A percentile compares a stretch with the other conserved stretches of the same genome.
These are phyloP conservation scores for Scheffersomyces coipomensis DNA, from an alignment of 805 yeast species.

Conservation along the genomic window DNA sequence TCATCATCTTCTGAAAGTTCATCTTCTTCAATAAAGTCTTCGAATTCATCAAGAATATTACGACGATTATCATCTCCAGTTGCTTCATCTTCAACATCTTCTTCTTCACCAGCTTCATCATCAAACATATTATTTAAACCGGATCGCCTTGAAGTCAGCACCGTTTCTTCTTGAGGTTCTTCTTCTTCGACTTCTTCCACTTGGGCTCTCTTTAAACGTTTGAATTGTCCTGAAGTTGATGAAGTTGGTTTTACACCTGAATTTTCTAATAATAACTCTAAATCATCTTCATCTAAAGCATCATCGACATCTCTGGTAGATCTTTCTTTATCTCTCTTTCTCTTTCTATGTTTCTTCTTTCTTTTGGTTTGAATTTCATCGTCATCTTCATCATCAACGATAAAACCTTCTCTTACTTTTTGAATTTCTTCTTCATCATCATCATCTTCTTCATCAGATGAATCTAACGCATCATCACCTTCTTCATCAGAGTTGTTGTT, in stretches of 20 bases:
- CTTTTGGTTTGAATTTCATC: constrained; percentile 35
- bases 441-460: constrained; percentile 89
- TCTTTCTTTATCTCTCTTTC: constrained; percentile 29
- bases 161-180: constrained; percentile 15
- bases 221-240: constrained; percentile 50
- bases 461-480: constrained; percentile 44
- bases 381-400: constrained; percentile 86
- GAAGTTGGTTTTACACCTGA: constrained; percentile 65
- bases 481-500: constrained; percentile 31
- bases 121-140: constrained; percentile 73
- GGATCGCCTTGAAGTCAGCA: constrained; percentile 6
- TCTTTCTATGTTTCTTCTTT: constrained; percentile 38
- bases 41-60: constrained; percentile 74
- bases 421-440: constrained; percentile 84
- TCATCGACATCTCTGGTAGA: constrained; percentile 48
- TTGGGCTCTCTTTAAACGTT: constrained; percentile 77
- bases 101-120: constrained; percentile 23
- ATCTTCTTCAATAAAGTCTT: constrained; percentile 96
- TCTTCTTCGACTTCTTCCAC: constrained; percentile 30
- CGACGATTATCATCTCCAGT: constrained; percentile 21
- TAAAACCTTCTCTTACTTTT: constrained; percentile 84
- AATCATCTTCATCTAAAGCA: constrained; percentile 90
- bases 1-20: constrained; percentile 89
- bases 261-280: constrained; percentile 87
- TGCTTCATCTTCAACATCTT: constrained; percentile 29